Evolutionary conservation across 148 eudicot genomes (phyloP).

Genomic region (Chenopodium quinoa): DNA sequence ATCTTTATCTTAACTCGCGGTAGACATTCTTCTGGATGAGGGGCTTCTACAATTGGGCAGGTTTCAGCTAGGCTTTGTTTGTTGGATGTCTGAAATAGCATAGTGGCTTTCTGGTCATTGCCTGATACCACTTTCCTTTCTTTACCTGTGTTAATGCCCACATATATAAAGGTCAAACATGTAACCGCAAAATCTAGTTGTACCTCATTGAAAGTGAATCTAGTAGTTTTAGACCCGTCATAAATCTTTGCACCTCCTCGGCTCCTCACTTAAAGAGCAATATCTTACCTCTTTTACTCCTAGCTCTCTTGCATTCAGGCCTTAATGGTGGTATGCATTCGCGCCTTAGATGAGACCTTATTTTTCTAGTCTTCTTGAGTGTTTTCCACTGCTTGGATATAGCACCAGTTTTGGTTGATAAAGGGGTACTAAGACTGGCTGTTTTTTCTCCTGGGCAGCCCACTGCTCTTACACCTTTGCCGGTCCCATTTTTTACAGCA

Average conservation of each 20-base stretch:
- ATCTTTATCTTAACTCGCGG: not conserved
- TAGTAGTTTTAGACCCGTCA: too few relatives aligned
- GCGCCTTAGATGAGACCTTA: not conserved
- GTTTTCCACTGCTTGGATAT: not conserved
- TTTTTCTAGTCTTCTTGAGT: not conserved
- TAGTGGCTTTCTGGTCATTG: not conserved
- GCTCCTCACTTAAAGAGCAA: not conserved
- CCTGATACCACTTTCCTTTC: not conserved
- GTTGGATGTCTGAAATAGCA: not conserved
- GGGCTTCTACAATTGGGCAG: not conserved
- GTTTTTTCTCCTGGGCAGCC: not conserved
- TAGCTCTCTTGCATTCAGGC: constrained; percentile 12
- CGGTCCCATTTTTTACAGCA: not conserved
- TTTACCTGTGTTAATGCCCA: not conserved
- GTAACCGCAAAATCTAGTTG: not conserved
- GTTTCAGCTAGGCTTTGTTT: not conserved
- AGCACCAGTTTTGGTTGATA: not conserved
- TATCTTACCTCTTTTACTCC: constrained; percentile 14
- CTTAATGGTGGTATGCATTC: not conserved
- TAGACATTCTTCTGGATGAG: not conserved
- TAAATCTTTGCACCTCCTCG: not conserved
- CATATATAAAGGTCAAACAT: not conserved
- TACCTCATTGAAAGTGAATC: too few relatives aligned
- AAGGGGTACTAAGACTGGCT: not conserved
- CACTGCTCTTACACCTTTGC: constrained; percentile 1